A percentile compares a stretch with the other conserved stretches of the same genome.
Conservation (phyloP, 768 basidiomycete genomes). For the Phlebiopsis gigantea region DNA sequence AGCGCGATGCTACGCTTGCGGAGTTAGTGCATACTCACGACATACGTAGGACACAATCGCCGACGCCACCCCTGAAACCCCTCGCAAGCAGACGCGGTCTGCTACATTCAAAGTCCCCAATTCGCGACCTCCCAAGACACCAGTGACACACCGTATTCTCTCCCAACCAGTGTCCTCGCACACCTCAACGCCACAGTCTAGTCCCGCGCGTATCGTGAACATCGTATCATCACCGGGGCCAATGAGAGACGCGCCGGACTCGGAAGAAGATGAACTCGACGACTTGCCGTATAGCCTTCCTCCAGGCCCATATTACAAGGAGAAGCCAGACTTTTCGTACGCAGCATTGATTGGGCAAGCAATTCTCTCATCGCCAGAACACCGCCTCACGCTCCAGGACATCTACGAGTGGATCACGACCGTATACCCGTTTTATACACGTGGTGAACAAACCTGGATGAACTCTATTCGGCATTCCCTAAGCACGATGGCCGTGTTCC, state of each 20-base stretch:
- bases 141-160: slow-evolving; percentile 25
- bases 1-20: background rate
- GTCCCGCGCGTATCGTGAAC: slow-evolving; percentile 59
- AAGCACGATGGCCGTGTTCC: slow-evolving; percentile 86
- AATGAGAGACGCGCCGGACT: slow-evolving; percentile 52
- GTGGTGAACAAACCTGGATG: slow-evolving; percentile 94
- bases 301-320: slow-evolving; percentile 72
- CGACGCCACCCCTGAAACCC: slow-evolving; percentile 9
- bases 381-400: slow-evolving; percentile 87
- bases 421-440: slow-evolving; percentile 90
- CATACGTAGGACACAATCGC: slow-evolving; percentile 8
- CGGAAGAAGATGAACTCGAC: slow-evolving; percentile 57
- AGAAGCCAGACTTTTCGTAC: slow-evolving; percentile 85
- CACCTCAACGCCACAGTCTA: slow-evolving; percentile 54
- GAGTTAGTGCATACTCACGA: background rate
- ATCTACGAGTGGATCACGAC: slow-evolving; percentile 96
- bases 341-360: slow-evolving; percentile 96
- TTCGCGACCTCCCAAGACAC: slow-evolving; percentile 14
- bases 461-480: slow-evolving; percentile 97
- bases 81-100: slow-evolving; percentile 3
- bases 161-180: slow-evolving; percentile 61
- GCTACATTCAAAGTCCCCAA: slow-evolving; percentile 15
- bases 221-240: slow-evolving; percentile 83
- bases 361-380: slow-evolving; percentile 76
- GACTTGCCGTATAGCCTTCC: slow-evolving; percentile 73